Conservation (phyloP, 495 filamentous ascomycete genomes). For the Annulohypoxylon moriforme region DNA sequence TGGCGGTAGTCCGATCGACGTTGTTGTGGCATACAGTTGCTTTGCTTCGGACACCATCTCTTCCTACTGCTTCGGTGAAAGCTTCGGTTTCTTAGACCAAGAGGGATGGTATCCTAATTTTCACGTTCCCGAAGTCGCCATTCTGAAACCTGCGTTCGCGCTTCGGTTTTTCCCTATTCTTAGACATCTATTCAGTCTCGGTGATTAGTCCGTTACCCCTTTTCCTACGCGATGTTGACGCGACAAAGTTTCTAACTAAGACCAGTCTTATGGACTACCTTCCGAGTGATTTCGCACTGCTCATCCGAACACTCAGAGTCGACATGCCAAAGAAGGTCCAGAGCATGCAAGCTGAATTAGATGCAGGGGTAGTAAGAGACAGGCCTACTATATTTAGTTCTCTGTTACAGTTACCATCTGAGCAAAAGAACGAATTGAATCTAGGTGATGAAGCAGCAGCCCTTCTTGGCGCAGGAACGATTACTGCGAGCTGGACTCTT, state of each 20-base stretch:
- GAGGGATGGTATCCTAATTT: conserved; percentile 46
- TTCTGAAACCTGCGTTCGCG: conserved; percentile 17
- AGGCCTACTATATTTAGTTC: conserved; percentile 58
- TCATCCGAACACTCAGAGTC: conserved; percentile 27
- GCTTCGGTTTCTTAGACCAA: conserved; percentile 46
- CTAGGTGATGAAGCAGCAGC: conserved; percentile 57
- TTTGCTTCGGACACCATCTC: conserved; percentile 49
- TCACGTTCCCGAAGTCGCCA: conserved; percentile 14
- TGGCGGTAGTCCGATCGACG: conserved; percentile 32
- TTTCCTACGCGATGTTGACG: background rate
- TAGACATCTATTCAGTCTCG: conserved; percentile 1
- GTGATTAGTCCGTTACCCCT: conserved; percentile 20
- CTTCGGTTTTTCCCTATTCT: conserved; percentile 35
- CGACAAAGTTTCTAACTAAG: conserved; percentile 10
- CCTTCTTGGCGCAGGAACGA: conserved; percentile 60
- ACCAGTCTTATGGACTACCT: conserved; percentile 34
- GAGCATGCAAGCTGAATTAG: conserved; percentile 21
- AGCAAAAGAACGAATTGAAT: conserved; percentile 46
- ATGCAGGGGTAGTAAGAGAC: conserved; percentile 19
- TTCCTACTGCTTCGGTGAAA: conserved; percentile 47
- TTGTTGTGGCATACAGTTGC: conserved; percentile 46
- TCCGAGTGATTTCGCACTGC: conserved; percentile 17
- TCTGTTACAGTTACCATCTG: conserved; percentile 52
- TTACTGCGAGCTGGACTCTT: conserved; percentile 57
- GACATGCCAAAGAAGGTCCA: conserved; percentile 31